Evolutionary conservation across 495 filamentous ascomycete genomes (phyloP), one percentile per base, ranked within the genome.

Genomic region (Penicillium ochrochloron): DNA sequence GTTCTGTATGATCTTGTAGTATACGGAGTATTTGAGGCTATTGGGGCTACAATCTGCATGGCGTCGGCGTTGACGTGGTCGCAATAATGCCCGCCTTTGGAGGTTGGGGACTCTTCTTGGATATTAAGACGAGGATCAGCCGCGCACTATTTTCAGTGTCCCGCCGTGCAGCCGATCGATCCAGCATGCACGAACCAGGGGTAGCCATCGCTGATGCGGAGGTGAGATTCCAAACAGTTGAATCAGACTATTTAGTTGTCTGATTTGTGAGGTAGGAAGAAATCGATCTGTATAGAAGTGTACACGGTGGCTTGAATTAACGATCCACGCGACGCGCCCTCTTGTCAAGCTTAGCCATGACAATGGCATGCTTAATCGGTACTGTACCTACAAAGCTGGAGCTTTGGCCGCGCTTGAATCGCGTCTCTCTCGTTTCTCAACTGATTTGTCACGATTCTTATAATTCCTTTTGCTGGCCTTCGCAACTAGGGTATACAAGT

Each of bases 101-200:
- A 19, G n/a, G 46, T 6, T 52, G 57, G 29, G n/a, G 23, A 56
- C 11, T 14, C 27, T 23, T 50, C 10, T 12, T 37, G 9, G 35
- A 41, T 7, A 5, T 41, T 23, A 4, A 4, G 42, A 52, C 27
- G 53, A 51, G 44, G 59, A 66, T 66, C 59, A 53, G 23, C 53
- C 35, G 41, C 35, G 54, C 34, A 8, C 35, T 42, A 59, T 57
- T 51, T 63, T 65, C 56, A 69, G 59, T 53, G 53, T 19, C 44
- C 19, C 44, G 42, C 15, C 27, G n/a, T 27, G 33, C 37, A 63
- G 17, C 60, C 42, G 60, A 66, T 69, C 59, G 29, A 37, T 46
- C 63, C 55, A 7, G 25, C 35, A 41, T 25, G 41, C 59, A 50
- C 61, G 53, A 65, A 66, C 66, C 66, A 66, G 46, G 21, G 23